Evolutionary conservation across 2,329 filamentous ascomycete species (phyloP), one percentile per base, ranked within the genome.

Genomic region (Acarospora socialis): DNA sequence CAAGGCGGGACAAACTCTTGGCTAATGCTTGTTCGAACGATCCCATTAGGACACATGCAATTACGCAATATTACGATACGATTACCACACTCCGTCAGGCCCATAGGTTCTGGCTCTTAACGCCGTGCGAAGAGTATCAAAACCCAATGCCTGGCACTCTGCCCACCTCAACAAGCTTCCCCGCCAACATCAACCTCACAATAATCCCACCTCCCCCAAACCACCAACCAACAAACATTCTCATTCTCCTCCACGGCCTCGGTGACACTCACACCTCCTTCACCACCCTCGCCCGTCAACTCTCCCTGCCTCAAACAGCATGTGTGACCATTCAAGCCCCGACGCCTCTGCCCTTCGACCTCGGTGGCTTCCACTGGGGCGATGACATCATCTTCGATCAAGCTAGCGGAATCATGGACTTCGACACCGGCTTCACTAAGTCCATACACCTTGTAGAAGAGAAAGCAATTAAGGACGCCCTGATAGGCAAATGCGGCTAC

Each of bases 231-330:
- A 79, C 74, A 25, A 77, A 86, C 45, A 65, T 92, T 43, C 71
- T 92, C 39, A 59, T 92, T 48, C 69, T 92, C 31, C 72, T 92
- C 36, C 84, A 92, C 54, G 83, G 83, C 41, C 69, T 92, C 8
- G 84, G 84, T 40, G 84, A 92, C 57, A 73, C 68, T 20, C 69
- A 81, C 37, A 47, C 52, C 3, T 65, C 79, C 21, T 92, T 90
- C 52, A 66, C 70, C 37, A 57, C 59, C 26, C 78, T 92, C 39
- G 81, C 75, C 13, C 61, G 63, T 35, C 73, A 71, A 43, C 57
- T 92, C 38, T 63, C 68, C 38, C 70, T 92, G 3, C 82, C 83
- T 0, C 80, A 84, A 47, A 84, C 84, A 32, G 68, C 76, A 35
- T 73, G 74, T 46, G 68, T 93, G 33, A 70, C 81, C 5, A 61